Evolutionary conservation across 2,329 filamentous ascomycete species (phyloP), one percentile per base, ranked within the genome.

Genomic region (Phaeosphaeria sp.): DNA sequence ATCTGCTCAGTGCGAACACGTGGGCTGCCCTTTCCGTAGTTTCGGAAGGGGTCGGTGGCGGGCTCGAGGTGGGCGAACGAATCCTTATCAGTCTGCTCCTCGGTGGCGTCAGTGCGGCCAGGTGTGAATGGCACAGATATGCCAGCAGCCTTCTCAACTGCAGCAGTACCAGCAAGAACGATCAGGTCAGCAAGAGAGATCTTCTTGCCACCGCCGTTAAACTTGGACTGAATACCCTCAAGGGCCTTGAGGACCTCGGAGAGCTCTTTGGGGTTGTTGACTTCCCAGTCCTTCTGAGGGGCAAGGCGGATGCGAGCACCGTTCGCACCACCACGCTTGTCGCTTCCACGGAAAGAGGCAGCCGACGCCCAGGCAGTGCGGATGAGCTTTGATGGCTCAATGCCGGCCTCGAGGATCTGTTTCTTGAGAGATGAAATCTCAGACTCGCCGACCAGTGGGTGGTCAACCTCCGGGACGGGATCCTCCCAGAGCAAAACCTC

Each of bases 261-360:
- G 42, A 93, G 81, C 77, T 90, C 85, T 1, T 82, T 68, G 25
- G 89, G 89, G 81, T 91, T 90, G 85, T 93, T 93, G 73, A 88
- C 84, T 71, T 86, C 78, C 90, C 90, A 93, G 76, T 86, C 81
- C 68, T 87, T 87, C 80, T 90, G 88, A 22, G 90, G 90, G 60
- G 84, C 81, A 11, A 93, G 88, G 33, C 89, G 88, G 69, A 93
- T 91, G 67, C 90, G 90, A 15, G 86, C 90, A 68, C 90, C 90
- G 70, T 93, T 93, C 78, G 90, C 90, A 72, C 90, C 90, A 66
- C 90, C 90, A 64, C 90, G 90, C 86, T 93, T 93, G 82, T 93
- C 90, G 66, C 87, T 85, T 66, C 87, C 85, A 60, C 74, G 74
- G 72, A 74, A 76, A 13, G 72, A 71, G 25, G 74, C 73, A 42